A percentile compares a stretch with the other conserved stretches of the same genome.
Conservation (phyloP, 23 red algal species). For the Gracilariopsis chorda region DNA sequence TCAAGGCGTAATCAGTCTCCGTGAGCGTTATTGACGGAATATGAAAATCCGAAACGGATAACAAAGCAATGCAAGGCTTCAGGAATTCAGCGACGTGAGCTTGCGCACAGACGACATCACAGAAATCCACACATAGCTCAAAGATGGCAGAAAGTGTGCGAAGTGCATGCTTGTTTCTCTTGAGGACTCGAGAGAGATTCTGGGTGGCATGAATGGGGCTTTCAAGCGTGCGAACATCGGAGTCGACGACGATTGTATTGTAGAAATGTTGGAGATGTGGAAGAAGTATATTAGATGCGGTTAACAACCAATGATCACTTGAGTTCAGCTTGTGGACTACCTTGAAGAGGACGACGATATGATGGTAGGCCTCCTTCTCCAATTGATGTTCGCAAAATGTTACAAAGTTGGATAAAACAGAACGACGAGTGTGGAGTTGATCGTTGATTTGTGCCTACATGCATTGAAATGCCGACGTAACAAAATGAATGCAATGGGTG, state of each 20-base stretch:
- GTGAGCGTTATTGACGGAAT: not conserved
- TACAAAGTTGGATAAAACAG: too few species aligned
- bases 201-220: not conserved
- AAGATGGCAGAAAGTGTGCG: not conserved
- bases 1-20: slow-evolving; percentile 10
- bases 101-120: not conserved
- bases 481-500: too few species aligned
- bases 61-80: not conserved
- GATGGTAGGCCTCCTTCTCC: too few species aligned
- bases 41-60: not conserved
- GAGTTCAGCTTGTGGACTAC: not conserved
- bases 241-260: not conserved
- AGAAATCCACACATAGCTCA: slow-evolving; percentile 17
- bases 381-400: too few species aligned
- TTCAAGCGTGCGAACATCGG: not conserved
- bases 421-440: too few species aligned
- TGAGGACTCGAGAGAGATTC: not conserved
- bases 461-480: too few species aligned
- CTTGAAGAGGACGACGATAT: not conserved
- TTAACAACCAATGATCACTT: not conserved
- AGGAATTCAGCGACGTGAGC: not conserved
- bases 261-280: not conserved
- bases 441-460: too few species aligned
- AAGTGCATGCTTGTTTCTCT: not conserved
- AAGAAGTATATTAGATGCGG: not conserved